phyloP scores from a whole-genome alignment of 192 early-diverging fungal genomes.

The Rhizophlyctis rosea region DNA sequence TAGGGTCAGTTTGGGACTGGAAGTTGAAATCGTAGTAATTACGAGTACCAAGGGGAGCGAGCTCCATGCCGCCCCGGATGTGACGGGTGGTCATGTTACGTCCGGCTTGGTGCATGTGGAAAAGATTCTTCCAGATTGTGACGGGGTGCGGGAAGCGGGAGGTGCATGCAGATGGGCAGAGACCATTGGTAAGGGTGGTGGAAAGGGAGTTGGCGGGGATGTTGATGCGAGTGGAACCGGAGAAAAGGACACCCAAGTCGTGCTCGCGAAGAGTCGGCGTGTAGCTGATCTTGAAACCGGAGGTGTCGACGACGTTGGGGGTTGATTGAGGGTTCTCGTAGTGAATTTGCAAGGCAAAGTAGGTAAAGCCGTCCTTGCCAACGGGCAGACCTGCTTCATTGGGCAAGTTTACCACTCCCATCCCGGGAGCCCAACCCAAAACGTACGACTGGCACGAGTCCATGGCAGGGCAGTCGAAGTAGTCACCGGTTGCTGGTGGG shows the following conservation, averaged over 20 bases:
- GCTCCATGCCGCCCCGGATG: constrained; percentile 22
- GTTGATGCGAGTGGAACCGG: constrained; percentile 5
- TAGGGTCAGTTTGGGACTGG: constrained; percentile 2
- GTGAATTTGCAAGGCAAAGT: constrained; percentile 9
- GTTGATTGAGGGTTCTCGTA: constrained; percentile 11
- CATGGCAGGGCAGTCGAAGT: neutral
- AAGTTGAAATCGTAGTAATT: constrained; percentile 27
- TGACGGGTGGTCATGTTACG: constrained; percentile 20
- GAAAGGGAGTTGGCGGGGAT: constrained; percentile 9
- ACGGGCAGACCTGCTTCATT: constrained; percentile 8
- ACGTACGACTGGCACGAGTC: neutral
- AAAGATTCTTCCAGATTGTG: constrained; percentile 15
- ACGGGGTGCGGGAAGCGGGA: constrained; percentile 12
- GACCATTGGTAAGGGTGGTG: neutral
- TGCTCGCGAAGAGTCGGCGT: constrained; percentile 3
- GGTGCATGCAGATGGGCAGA: constrained; percentile 30
- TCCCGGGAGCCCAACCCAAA: constrained; percentile 10
- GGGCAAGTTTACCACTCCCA: neutral
- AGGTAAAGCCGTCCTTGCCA: constrained; percentile 1
- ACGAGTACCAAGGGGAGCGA: constrained; percentile 9
- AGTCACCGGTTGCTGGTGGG: neutral
- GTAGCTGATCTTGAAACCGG: constrained; percentile 14
- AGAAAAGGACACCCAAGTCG: constrained; percentile 9
- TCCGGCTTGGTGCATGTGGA: constrained; percentile 28
- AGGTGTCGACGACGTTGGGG: neutral